Evolutionary conservation across 441 rosid genomes (phyloP), one percentile per base, ranked within the genome.

Genomic region (Flueggea neowawraea): DNA sequence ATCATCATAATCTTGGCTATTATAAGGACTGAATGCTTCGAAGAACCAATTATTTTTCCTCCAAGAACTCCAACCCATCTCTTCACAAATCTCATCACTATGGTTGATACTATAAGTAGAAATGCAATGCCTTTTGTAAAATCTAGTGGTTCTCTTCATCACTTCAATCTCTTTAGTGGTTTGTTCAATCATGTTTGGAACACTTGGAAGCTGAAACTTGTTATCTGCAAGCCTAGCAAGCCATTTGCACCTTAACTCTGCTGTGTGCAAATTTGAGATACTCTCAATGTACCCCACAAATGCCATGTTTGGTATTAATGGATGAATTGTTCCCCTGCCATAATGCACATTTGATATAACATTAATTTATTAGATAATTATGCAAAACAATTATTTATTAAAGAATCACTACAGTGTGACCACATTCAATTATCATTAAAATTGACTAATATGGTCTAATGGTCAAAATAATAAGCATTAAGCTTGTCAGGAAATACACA

Each of bases 281-380:
- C 85, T 85, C 69, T 85, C 88, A 3, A 83, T 58, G 57, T 79
- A 83, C 31, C 88, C 91, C 63, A 85, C 76, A 54, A 83, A 83
- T 8, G 79, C 88, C 83, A 83, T 76, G 73, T 81, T 83, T 0
- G 88, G 91, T 5, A 85, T 79, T 77, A 81, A 31, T 6, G 91
- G 91, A 62, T 82, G 81, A 52, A 84, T 76, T 4, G 84, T 80
- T 5, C 82, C 86, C 68, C 91, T 82, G 60, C 41, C 41, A 36
- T 9, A 14, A 10, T 43, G 8, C 45, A 43, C 1, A 6, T 43
- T 43, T 43, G 12, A 43, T 43, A 6, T 6, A 43, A 43, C 45
- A 6, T 43, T 43, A 43, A 22, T 22, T 22, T 22, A 22, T 22
- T 2, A 2, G 2, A 22, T 22, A 22, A 22, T 22, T 22, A 22